These are phyloP conservation scores for Eutypella sp. DNA, from an alignment of 2,329 filamentous ascomycete species.

Conservation along the genomic window DNA sequence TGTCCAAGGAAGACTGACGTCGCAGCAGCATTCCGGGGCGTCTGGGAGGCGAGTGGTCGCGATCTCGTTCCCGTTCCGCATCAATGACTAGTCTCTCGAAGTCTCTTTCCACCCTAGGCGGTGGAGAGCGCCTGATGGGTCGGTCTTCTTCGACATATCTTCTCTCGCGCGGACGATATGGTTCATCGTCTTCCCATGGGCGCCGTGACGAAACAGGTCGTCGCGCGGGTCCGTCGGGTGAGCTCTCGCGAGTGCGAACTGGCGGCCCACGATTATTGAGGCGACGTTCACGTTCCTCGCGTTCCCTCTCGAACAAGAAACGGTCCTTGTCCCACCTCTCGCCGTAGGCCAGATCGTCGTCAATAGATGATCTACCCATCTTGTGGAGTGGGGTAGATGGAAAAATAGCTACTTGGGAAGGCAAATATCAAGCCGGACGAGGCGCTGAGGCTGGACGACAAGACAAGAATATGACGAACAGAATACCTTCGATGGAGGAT, in stretches of 20 bases:
- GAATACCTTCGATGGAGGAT: too few relatives aligned
- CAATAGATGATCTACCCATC: conserved; percentile 25
- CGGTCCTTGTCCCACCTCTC: conserved; percentile 54
- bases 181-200: conserved; percentile 43
- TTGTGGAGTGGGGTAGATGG: conserved; percentile 15
- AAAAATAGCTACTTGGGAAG: background rate
- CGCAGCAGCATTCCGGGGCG: conserved; percentile 64
- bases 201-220: conserved; percentile 16
- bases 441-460: too few relatives aligned
- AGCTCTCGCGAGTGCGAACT: conserved; percentile 38
- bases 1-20: conserved; percentile 85
- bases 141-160: conserved; percentile 52
- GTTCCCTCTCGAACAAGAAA: conserved; percentile 39
- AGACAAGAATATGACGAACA: too few relatives aligned
- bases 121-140: conserved; percentile 29
- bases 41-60: conserved; percentile 46
- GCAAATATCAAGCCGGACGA: too few relatives aligned
- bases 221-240: conserved; percentile 44
- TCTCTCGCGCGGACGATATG: conserved; percentile 40
- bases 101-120: conserved; percentile 46
- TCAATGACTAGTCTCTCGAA: conserved; percentile 43
- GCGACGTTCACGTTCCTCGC: conserved; percentile 48
- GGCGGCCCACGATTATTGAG: conserved; percentile 34
- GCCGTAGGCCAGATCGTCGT: conserved; percentile 32
- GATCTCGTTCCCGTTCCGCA: conserved; percentile 50